Evolutionary conservation across 805 yeast species (phyloP).

Genomic region (Yarrowia sp.): DNA sequence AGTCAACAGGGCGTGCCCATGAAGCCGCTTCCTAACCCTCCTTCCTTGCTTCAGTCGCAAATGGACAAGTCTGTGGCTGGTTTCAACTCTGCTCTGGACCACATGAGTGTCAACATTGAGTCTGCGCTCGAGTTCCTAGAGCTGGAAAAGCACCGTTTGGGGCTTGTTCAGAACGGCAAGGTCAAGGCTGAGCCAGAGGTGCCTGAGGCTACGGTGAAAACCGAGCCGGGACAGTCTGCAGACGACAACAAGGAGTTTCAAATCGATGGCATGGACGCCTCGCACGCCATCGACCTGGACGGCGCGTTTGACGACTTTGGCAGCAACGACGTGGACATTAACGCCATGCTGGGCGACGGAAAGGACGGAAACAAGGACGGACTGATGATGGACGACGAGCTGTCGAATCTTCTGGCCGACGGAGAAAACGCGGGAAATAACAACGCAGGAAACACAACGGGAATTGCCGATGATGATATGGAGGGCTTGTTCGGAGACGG

Average conservation of each 20-base stretch:
- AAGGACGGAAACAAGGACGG: conserved; percentile 11
- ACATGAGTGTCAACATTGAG: conserved; percentile 14
- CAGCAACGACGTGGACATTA: conserved; percentile 33
- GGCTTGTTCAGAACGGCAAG: background rate
- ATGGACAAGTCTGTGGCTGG: conserved; percentile 41
- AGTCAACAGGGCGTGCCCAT: conserved; percentile 30
- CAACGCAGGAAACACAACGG: conserved; percentile 1
- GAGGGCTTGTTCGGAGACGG: conserved; percentile 47
- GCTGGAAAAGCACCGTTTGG: conserved; percentile 20
- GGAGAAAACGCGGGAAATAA: background rate
- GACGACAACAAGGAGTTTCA: conserved; percentile 1
- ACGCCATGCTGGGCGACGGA: conserved; percentile 34
- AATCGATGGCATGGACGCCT: conserved; percentile 31
- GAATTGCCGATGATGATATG: conserved; percentile 42
- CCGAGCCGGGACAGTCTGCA: background rate
- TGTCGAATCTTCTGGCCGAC: conserved; percentile 9
- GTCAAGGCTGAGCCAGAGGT: background rate
- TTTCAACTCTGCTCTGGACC: conserved; percentile 25
- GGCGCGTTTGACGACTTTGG: conserved; percentile 34
- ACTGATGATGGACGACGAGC: conserved; percentile 31
- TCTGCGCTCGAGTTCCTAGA: conserved; percentile 30
- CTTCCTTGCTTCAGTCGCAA: conserved; percentile 42
- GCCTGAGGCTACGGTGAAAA: background rate
- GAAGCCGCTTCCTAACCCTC: conserved; percentile 43
- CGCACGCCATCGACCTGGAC: conserved; percentile 37